Evolutionary conservation across 2,329 filamentous ascomycete genomes (phyloP).

Genomic region (Claviceps monticola): DNA sequence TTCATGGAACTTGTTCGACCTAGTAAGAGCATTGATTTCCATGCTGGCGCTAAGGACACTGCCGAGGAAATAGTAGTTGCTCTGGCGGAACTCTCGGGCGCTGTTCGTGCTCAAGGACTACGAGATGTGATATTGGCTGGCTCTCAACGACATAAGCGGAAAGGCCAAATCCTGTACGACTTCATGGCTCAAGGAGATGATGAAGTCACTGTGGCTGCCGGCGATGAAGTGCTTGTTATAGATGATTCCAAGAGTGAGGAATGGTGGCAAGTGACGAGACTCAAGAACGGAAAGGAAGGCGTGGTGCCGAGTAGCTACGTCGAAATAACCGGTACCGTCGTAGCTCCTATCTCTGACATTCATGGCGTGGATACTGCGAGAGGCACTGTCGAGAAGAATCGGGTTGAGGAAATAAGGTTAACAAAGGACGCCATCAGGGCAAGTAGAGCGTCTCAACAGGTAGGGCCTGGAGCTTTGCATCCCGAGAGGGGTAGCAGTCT

Average conservation of each 20-base stretch:
- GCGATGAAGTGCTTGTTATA: constrained; percentile 80
- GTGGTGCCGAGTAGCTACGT: constrained; percentile 96
- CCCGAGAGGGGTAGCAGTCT: constrained; percentile 72
- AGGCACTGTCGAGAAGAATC: constrained; percentile 64
- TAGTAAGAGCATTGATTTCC: constrained; percentile 91
- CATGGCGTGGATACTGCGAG: constrained; percentile 35
- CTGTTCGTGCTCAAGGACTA: constrained; percentile 67
- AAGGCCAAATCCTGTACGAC: constrained; percentile 79
- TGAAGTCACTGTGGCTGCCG: constrained; percentile 81
- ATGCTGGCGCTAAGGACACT: constrained; percentile 93
- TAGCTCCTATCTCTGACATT: constrained; percentile 29
- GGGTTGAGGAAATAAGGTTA: constrained; percentile 68
- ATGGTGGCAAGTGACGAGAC: constrained; percentile 89
- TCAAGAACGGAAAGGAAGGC: constrained; percentile 88
- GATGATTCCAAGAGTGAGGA: constrained; percentile 90
- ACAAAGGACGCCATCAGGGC: constrained; percentile 65
- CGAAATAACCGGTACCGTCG: constrained; percentile 61
- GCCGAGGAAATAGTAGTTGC: constrained; percentile 83
- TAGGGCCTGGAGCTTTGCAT: constrained; percentile 64
- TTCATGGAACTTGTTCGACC: constrained; percentile 87
- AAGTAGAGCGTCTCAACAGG: constrained; percentile 43
- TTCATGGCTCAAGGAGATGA: constrained; percentile 95
- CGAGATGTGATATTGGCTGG: constrained; percentile 77
- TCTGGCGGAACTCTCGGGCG: constrained; percentile 79
- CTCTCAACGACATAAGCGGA: constrained; percentile 56